A percentile compares a stretch with the other conserved stretches of the same genome.
phyloP scores from a whole-genome alignment of 2,329 filamentous ascomycete species.

The Capronia coronata region DNA sequence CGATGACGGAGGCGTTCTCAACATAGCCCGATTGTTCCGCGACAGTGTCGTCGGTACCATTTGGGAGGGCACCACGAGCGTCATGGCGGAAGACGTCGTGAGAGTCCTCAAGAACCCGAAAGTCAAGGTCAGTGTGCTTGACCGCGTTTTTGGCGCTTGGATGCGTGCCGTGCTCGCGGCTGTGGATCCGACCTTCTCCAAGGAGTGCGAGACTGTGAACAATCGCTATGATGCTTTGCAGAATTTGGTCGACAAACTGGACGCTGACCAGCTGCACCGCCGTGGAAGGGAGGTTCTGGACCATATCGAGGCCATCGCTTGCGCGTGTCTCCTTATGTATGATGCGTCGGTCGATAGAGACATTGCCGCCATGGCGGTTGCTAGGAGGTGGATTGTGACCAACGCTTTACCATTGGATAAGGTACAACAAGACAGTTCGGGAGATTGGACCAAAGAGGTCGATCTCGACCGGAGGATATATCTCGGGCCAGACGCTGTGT shows the following conservation, averaged over 20 bases:
- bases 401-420: conserved; percentile 12
- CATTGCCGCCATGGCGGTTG: conserved; percentile 33
- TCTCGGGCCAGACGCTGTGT: conserved; percentile 8
- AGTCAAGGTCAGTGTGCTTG: conserved; percentile 6
- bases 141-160: conserved; percentile 14
- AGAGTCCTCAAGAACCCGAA: conserved; percentile 18
- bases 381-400: conserved; percentile 34
- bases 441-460: conserved; percentile 9
- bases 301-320: conserved; percentile 29
- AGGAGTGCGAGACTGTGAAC: conserved; percentile 6
- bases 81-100: conserved; percentile 36
- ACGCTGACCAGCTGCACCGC: conserved; percentile 9
- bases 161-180: conserved; percentile 4
- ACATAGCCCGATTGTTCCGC: conserved; percentile 59
- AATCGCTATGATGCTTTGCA: conserved; percentile 12
- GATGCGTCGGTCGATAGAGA: conserved; percentile 37
- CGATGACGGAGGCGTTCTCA: conserved; percentile 52
- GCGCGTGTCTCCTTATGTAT: conserved; percentile 34
- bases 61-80: conserved; percentile 66
- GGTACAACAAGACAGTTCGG: background rate
- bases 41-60: conserved; percentile 60
- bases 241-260: conserved; percentile 3
- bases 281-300: conserved; percentile 17
- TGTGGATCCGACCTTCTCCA: background rate
- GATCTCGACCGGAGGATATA: conserved; percentile 22